Percentiles rank a stretch among this genome's conserved stretches.
Evolutionary conservation across 129 eudicot species (phyloP).

Genomic region (Flaveria trinervia): DNA sequence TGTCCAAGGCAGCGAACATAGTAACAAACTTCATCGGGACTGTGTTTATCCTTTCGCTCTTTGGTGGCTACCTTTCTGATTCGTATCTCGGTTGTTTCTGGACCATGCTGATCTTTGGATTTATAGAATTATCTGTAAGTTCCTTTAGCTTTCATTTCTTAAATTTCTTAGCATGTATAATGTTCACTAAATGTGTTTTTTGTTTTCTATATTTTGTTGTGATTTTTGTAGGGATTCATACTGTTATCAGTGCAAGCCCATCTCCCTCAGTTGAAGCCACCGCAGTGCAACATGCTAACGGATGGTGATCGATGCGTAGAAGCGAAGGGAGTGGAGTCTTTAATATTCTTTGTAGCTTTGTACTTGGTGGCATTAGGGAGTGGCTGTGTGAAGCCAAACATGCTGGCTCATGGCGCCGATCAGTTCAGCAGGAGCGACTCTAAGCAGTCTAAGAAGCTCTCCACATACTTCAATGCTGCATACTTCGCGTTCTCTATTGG

Average conservation of each 20-base stretch:
- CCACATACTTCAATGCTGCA: conserved; percentile 92
- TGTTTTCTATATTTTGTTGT: neutral
- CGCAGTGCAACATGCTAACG: conserved; percentile 69
- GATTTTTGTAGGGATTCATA: conserved; percentile 66
- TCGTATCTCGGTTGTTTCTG: conserved; percentile 91
- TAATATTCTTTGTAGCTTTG: conserved; percentile 75
- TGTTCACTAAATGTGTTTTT: neutral
- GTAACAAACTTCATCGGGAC: conserved; percentile 94
- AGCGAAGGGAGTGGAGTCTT: conserved; percentile 65
- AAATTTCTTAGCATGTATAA: neutral
- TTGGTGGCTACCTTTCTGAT: conserved; percentile 91
- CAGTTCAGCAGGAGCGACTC: conserved; percentile 62
- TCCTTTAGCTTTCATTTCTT: neutral
- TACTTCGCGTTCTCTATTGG: conserved; percentile 93
- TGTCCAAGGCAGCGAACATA: conserved; percentile 79
- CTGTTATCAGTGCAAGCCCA: conserved; percentile 86
- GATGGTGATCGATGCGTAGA: conserved; percentile 59
- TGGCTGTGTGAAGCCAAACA: conserved; percentile 88
- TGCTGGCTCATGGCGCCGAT: conserved; percentile 92
- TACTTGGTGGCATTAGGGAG: conserved; percentile 90
- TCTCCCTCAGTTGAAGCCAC: conserved; percentile 80
- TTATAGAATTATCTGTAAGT: conserved; percentile 88
- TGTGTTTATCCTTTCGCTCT: conserved; percentile 73
- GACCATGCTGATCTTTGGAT: conserved; percentile 95
- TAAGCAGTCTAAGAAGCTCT: conserved; percentile 78